Percentiles rank a stretch among this genome's conserved stretches.
Evolutionary conservation across 495 filamentous ascomycete species (phyloP).

Genomic region (Umbilicaria muhlenbergii): DNA sequence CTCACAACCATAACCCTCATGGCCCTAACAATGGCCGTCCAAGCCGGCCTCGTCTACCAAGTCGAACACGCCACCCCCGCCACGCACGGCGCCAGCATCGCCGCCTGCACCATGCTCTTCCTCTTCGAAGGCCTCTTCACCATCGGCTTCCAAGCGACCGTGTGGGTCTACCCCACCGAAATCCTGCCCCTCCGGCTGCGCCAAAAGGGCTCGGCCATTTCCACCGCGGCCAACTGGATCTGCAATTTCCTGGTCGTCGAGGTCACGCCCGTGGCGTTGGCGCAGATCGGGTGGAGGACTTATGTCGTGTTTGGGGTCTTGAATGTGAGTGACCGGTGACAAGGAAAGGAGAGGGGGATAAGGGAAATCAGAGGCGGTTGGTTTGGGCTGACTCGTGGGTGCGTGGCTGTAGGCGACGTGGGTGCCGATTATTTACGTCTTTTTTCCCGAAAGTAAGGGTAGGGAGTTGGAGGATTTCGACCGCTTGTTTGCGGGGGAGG

Average conservation of each 20-base stretch:
- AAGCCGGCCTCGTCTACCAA: slow-evolving; percentile 11
- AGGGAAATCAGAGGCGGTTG: neutral
- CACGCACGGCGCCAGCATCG: slow-evolving; percentile 5
- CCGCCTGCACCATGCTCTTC: slow-evolving; percentile 13
- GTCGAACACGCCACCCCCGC: slow-evolving; percentile 4
- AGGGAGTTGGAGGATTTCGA: slow-evolving; percentile 32
- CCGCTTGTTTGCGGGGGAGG: slow-evolving; percentile 24
- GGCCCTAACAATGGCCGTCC: slow-evolving; percentile 12
- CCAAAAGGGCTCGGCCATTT: slow-evolving; percentile 15
- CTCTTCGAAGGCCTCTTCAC: slow-evolving; percentile 16
- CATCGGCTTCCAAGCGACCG: slow-evolving; percentile 16
- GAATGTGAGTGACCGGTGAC: slow-evolving; percentile 7
- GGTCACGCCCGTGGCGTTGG: slow-evolving; percentile 31
- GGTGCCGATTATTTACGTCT: slow-evolving; percentile 22
- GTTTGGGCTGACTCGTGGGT: neutral
- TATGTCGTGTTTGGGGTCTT: slow-evolving; percentile 34
- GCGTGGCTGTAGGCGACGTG: neutral
- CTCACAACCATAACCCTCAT: slow-evolving; percentile 14
- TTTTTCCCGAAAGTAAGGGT: slow-evolving; percentile 30
- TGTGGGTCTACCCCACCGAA: slow-evolving; percentile 22
- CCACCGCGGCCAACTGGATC: slow-evolving; percentile 18
- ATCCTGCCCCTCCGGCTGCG: slow-evolving; percentile 18
- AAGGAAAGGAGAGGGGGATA: too few species aligned
- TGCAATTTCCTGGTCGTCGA: slow-evolving; percentile 29
- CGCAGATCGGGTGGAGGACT: slow-evolving; percentile 28